A percentile compares a stretch with the other conserved stretches of the same genome.
Conservation (phyloP, 306 rosid genomes). For the Cicer arietinum region DNA sequence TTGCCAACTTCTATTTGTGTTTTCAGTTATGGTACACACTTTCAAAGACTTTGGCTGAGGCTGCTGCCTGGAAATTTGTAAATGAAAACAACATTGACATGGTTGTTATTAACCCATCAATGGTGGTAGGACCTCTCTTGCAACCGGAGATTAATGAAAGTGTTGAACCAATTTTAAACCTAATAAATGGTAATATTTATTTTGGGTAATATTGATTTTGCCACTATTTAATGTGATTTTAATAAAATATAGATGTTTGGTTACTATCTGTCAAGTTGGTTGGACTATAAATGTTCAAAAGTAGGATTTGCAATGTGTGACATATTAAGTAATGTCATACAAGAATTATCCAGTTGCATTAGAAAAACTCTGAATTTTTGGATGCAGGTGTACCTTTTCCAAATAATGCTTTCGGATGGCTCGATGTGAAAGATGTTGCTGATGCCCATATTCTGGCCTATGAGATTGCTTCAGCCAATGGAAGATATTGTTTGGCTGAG, state of each 20-base stretch:
- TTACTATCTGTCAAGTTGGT: too few relatives aligned
- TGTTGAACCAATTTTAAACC: conserved; percentile 54
- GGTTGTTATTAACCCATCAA: conserved; percentile 71
- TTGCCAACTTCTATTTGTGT: conserved; percentile 13
- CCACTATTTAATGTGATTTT: too few relatives aligned
- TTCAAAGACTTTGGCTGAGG: conserved; percentile 90
- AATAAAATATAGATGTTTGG: too few relatives aligned
- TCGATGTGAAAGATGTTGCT: conserved; percentile 83
- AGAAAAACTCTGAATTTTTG: conserved; percentile 22
- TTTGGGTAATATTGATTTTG: too few relatives aligned
- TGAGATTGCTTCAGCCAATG: conserved; percentile 84
- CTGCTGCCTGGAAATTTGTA: conserved; percentile 84
- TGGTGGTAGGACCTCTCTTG: conserved; percentile 82
- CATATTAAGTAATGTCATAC: conserved; percentile 1
- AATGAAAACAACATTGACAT: conserved; percentile 75
- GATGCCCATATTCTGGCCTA: conserved; percentile 76
- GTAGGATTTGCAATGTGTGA: neutral
- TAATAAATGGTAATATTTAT: conserved; percentile 61
- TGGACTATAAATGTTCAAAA: too few relatives aligned
- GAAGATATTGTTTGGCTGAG: conserved; percentile 71
- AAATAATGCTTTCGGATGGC: conserved; percentile 66
- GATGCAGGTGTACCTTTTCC: conserved; percentile 67
- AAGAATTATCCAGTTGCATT: conserved; percentile 3
- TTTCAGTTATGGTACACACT: conserved; percentile 77
- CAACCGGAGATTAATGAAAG: conserved; percentile 78